Evolutionary conservation across 164 flowering plant genomes (phyloP).

Genomic region (Protea cynaroides): DNA sequence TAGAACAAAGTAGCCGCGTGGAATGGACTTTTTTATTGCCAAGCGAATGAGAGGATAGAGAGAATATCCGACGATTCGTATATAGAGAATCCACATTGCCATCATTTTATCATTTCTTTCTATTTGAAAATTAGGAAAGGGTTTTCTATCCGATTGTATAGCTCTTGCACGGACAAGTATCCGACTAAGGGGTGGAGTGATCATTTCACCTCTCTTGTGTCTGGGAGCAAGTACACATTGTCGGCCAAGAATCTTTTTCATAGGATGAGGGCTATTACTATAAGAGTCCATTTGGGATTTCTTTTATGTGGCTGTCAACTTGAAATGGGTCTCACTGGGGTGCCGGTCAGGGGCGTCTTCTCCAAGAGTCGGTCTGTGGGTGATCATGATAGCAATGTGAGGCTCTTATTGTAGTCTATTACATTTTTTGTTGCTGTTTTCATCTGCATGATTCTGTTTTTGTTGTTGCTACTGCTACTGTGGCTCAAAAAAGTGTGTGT

Average conservation of each 20-base stretch:
- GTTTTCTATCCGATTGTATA: too few relatives aligned
- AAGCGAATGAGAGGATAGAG: too few relatives aligned
- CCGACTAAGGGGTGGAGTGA: conserved; percentile 57
- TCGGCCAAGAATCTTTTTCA: conserved; percentile 9
- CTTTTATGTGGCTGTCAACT: conserved; percentile 7
- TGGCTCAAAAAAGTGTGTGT: too few relatives aligned
- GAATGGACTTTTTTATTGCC: too few relatives aligned
- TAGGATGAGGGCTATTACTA: too few relatives aligned
- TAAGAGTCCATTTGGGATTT: conserved; percentile 21
- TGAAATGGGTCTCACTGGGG: conserved; percentile 70
- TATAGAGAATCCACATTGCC: too few relatives aligned
- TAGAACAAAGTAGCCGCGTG: too few relatives aligned
- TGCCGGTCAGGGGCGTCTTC: conserved; percentile 59
- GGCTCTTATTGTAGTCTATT: conserved; percentile 10
- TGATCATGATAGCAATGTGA: conserved; percentile 35
- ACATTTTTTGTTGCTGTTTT: neutral
- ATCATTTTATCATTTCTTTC: too few relatives aligned
- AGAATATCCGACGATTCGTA: too few relatives aligned
- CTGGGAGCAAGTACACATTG: neutral
- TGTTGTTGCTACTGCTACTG: neutral
- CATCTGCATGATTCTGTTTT: too few relatives aligned
- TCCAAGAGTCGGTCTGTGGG: conserved; percentile 40
- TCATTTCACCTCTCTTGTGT: conserved; percentile 32
- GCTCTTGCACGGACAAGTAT: too few relatives aligned
- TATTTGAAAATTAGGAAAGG: conserved; percentile 28